Evolutionary conservation across 768 basidiomycete genomes (phyloP).

Genomic region (Polyporus arcularius): DNA sequence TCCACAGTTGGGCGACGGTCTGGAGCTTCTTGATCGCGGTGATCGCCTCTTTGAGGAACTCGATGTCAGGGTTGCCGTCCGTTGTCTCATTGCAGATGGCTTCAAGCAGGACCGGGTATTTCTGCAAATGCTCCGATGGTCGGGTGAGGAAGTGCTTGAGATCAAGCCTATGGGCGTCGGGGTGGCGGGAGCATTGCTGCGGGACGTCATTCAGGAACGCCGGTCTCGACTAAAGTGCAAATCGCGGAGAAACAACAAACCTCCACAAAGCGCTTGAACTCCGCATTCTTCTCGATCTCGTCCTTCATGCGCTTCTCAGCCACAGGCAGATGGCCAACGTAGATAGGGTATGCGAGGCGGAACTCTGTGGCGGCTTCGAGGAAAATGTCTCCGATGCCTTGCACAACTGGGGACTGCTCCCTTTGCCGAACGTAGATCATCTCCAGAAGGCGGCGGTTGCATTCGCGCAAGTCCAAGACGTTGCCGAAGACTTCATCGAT

Average conservation of each 20-base stretch:
- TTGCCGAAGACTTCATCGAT: conserved; percentile 91
- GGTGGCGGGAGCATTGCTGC: conserved; percentile 52
- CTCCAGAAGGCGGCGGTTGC: conserved; percentile 81
- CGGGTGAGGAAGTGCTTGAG: conserved; percentile 79
- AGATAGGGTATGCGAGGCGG: conserved; percentile 80
- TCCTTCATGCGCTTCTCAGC: conserved; percentile 89
- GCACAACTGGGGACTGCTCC: conserved; percentile 82
- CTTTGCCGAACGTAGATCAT: conserved; percentile 82
- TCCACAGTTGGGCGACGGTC: conserved; percentile 76
- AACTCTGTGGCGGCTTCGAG: conserved; percentile 87
- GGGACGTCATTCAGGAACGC: conserved; percentile 19
- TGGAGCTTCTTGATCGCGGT: conserved; percentile 83
- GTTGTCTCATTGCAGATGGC: conserved; percentile 85
- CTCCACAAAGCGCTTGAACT: conserved; percentile 85
- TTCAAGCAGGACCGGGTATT: conserved; percentile 83
- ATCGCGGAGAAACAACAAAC: conserved; percentile 38
- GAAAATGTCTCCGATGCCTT: conserved; percentile 87
- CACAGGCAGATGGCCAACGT: conserved; percentile 80
- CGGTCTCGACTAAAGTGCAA: background rate
- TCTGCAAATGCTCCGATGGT: conserved; percentile 79
- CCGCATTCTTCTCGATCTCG: conserved; percentile 78
- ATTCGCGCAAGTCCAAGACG: conserved; percentile 82
- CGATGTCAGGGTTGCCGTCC: conserved; percentile 77
- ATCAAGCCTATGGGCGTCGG: conserved; percentile 62
- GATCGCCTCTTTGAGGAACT: conserved; percentile 82